Percentiles rank a stretch among this genome's conserved stretches.
Evolutionary conservation across 352 stramenopile genomes (phyloP).

Genomic region (Phytophthora multivora): DNA sequence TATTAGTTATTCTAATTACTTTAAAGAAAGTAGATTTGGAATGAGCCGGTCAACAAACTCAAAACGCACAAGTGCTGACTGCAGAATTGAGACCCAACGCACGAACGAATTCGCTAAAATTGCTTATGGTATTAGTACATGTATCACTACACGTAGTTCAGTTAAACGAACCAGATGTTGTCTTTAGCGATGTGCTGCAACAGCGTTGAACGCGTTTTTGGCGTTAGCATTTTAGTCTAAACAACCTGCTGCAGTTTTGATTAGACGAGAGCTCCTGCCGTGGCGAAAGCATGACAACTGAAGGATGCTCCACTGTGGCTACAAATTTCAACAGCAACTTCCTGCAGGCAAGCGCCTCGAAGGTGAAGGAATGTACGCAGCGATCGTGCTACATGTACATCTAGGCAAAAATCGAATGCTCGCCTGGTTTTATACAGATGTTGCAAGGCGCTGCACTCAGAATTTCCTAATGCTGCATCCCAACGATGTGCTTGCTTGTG

Average conservation of each 20-base stretch:
- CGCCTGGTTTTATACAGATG: neutral
- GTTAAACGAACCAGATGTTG: conserved; percentile 16
- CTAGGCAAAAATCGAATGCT: neutral
- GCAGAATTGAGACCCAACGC: too few species aligned
- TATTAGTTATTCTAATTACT: too few species aligned
- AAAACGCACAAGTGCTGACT: too few species aligned
- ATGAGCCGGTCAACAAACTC: too few species aligned
- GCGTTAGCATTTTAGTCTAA: conserved; percentile 12
- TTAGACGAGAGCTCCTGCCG: conserved; percentile 19
- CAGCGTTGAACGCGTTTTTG: neutral
- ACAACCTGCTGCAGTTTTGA: conserved; percentile 2
- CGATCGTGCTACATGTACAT: too few species aligned
- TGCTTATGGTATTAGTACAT: too few species aligned
- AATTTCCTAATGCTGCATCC: conserved; percentile 15
- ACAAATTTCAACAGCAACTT: neutral
- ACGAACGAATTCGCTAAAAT: too few species aligned
- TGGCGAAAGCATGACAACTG: neutral
- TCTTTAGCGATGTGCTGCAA: conserved; percentile 13
- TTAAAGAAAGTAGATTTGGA: too few species aligned
- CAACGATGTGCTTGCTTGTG: conserved; percentile 5
- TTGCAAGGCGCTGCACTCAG: conserved; percentile 8
- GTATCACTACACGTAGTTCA: too few species aligned
- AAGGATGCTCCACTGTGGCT: neutral
- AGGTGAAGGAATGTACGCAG: neutral
- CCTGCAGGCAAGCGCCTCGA: neutral